Base-by-base conservation (phyloP, 2,329 filamentous ascomycete genomes). In the Penicillium sp. region DNA sequence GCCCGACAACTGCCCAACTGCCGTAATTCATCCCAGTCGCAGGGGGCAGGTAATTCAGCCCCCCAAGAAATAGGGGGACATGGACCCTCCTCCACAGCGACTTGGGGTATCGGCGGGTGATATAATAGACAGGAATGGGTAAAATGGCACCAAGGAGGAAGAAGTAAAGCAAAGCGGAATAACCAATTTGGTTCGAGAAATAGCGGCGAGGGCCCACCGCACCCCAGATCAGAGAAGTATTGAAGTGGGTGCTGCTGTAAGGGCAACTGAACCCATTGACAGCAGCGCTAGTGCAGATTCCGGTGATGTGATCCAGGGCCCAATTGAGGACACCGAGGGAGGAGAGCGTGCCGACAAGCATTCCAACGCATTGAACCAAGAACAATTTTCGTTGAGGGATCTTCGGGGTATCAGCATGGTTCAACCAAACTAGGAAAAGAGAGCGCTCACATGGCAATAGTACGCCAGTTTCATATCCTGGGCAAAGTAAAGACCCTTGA, bases 201-300 rank as follows among this genome's bases (percentile, higher is more conserved):
- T 88, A 85, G 42, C 86, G 81, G 2, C 79, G 77, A 0, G 87
- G 86, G 0, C 87, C 87, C 54, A 90, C 86, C 49, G 85, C 81
- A 42, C 86, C 87, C 86, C 86, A 88, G 64, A 88, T 83, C 52
- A 88, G 77, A 7, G 84, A 87, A 1, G 84, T 83, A 1, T 85
- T 88, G 75, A 86, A 89, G 70, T 84, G 83, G 0, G 81, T 81
- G 27, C 76, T 76, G 10, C 79, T 78, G 34, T 74, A 74, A 9
- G 82, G 82, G 62, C 82, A 84, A 15, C 75, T 80, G 61, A 84
- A 78, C 27, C 85, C 86, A 60, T 79, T 78, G 65, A 83, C 77
- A 21, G 78, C 72, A 53, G 86, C 80, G 4, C 79, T 78, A 2
- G 82, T 80, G 59, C 78, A 80, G 34, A 78, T 67, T 18, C 68